Conservation (phyloP, 225 moss, liverwort and hornwort genomes). For the Sphagnum contortum region DNA sequence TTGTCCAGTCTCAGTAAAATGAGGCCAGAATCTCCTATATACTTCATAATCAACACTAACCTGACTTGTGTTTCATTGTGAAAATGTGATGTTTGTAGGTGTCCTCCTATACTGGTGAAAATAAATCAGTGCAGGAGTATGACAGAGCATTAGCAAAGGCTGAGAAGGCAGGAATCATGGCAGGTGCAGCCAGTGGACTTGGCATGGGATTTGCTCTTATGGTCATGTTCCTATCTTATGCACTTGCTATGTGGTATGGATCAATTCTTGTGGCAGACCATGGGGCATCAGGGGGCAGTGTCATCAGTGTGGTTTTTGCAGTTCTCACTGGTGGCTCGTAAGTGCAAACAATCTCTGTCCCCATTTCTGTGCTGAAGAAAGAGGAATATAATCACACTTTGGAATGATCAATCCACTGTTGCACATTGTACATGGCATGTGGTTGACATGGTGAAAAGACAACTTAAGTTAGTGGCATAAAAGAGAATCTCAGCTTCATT, state of each 20-base stretch:
- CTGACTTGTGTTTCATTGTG: no score
- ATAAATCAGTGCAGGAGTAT: constrained; percentile 65
- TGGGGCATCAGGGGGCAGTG: constrained; percentile 46
- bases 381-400: no score
- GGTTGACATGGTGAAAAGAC: no score
- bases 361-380: no score
- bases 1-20: no score
- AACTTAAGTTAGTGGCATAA: no score
- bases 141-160: constrained; percentile 52
- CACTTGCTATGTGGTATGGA: constrained; percentile 83
- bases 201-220: constrained; percentile 56
- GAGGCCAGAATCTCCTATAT: no score
- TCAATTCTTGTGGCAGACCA: constrained; percentile 50
- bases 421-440: no score
- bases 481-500: no score
- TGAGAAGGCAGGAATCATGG: constrained; percentile 51
- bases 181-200: constrained; percentile 35
- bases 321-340: constrained; percentile 70
- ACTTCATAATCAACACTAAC: no score
- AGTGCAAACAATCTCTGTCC: constrained; percentile 9
- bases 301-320: constrained; percentile 67
- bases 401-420: no score
- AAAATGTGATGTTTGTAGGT: constrained; percentile 29
- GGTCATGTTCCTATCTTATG: constrained; percentile 44
- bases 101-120: constrained; percentile 67